Conservation (phyloP, 805 yeast species). For the Candida dendrica region DNA sequence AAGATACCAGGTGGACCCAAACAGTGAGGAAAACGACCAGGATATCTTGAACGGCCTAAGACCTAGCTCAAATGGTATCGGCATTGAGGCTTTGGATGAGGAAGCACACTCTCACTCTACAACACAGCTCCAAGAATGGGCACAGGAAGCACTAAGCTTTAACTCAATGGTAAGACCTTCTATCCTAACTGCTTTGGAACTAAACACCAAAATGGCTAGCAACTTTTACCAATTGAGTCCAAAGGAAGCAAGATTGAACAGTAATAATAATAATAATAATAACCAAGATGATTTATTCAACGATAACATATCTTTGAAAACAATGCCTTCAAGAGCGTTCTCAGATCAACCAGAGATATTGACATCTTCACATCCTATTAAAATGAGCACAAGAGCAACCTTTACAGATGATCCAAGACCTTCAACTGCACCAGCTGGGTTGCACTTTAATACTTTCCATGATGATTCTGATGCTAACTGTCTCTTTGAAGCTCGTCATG, state of each 20-base stretch:
- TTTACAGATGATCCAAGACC: not conserved
- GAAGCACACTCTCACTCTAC: slow-evolving; percentile 2
- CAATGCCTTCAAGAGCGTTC: slow-evolving; percentile 1
- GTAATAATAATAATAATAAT: too few species aligned
- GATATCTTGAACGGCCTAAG: slow-evolving; percentile 10
- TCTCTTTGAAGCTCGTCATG: not conserved
- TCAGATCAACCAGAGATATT: too few species aligned
- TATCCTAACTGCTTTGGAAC: slow-evolving; percentile 16
- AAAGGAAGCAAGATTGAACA: not conserved
- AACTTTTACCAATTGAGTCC: slow-evolving; percentile 2
- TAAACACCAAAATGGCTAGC: slow-evolving; percentile 11
- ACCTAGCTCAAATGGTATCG: not conserved
- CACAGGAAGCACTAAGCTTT: slow-evolving; percentile 6
- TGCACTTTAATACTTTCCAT: slow-evolving; percentile 1
- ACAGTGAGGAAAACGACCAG: slow-evolving; percentile 17
- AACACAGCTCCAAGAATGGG: slow-evolving; percentile 10
- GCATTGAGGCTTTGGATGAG: slow-evolving; percentile 13
- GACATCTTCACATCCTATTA: too few species aligned
- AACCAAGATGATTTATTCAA: too few species aligned
- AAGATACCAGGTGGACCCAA: slow-evolving; percentile 8
- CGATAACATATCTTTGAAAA: not conserved
- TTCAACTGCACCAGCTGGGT: not conserved
- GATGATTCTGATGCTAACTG: slow-evolving; percentile 6
- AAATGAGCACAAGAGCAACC: too few species aligned
- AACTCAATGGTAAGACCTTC: slow-evolving; percentile 15